phyloP scores from a whole-genome alignment of 805 yeast genomes.

The Cyberlindnera americana region DNA sequence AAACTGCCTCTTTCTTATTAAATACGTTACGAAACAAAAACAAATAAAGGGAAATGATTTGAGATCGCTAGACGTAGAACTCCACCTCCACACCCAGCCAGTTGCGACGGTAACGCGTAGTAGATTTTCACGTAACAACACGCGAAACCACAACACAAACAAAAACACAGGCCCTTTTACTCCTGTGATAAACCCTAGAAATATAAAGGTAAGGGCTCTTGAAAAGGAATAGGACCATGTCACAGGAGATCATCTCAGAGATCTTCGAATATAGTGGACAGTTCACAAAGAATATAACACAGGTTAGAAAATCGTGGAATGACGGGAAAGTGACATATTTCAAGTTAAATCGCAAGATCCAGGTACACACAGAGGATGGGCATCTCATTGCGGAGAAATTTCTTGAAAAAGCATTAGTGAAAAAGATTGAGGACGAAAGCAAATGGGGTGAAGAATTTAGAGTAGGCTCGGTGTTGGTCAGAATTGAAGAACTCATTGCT shows the following conservation, averaged over 20 bases:
- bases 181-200: no score
- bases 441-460: conserved; percentile 18
- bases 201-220: no score
- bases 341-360: conserved; percentile 23
- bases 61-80: no score
- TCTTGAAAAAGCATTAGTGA: conserved; percentile 10
- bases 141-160: conserved; percentile 3
- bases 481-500: conserved; percentile 13
- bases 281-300: conserved; percentile 21
- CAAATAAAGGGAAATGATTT: conserved; percentile 1
- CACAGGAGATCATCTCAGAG: conserved; percentile 24
- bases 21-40: conserved; percentile 7
- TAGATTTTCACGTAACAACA: no score
- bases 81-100: no score
- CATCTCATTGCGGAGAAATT: conserved; percentile 18
- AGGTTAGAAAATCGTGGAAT: conserved; percentile 24
- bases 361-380: conserved; percentile 17
- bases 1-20: conserved; percentile 3
- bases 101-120: no score
- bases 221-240: conserved; percentile 10
- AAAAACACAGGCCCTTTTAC: not conserved
- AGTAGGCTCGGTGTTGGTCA: conserved; percentile 18
- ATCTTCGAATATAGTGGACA: conserved; percentile 20
- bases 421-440: conserved; percentile 4
- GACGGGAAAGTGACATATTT: conserved; percentile 24